phyloP scores from a whole-genome alignment of 1,284 basidiomycete species.

The Cutaneotrichosporon mucoides region DNA sequence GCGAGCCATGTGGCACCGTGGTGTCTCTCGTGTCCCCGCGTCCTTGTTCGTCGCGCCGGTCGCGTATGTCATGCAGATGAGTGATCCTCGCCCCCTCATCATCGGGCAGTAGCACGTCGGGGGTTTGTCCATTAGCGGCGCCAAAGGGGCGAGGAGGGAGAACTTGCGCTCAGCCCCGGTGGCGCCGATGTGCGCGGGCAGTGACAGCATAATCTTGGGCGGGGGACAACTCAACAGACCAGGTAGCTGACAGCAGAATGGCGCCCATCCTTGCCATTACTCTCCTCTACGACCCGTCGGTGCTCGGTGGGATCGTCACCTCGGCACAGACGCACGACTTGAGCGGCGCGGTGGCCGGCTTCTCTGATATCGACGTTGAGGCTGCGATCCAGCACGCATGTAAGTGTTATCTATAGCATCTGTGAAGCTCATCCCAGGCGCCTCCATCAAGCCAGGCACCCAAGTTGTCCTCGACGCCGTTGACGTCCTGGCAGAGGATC shows the following conservation, averaged over 20 bases:
- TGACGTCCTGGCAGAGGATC: constrained; percentile 42
- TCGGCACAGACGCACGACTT: constrained; percentile 9
- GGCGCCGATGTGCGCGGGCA: no score
- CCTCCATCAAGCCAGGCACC: constrained; percentile 13
- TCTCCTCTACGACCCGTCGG: neutral
- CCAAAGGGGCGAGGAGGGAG: no score
- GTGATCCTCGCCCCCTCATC: no score
- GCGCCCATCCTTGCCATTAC: neutral
- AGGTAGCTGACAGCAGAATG: constrained; percentile 4
- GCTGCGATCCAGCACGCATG: constrained; percentile 19
- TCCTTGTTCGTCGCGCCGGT: no score
- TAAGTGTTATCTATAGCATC: constrained; percentile 11
- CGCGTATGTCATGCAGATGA: no score
- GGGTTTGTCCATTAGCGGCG: no score
- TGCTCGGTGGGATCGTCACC: neutral
- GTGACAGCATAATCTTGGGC: no score
- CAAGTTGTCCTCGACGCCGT: constrained; percentile 44
- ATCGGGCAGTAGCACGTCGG: no score
- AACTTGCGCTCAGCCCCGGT: no score
- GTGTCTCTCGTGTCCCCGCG: no score
- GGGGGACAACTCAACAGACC: no score
- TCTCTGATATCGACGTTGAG: constrained; percentile 8
- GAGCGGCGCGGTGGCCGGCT: constrained; percentile 7
- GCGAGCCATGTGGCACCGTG: no score
- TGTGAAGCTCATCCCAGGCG: constrained; percentile 16